These are phyloP conservation scores for Annulohypoxylon bovei DNA, from an alignment of 495 filamentous ascomycete species.

Conservation along the genomic window DNA sequence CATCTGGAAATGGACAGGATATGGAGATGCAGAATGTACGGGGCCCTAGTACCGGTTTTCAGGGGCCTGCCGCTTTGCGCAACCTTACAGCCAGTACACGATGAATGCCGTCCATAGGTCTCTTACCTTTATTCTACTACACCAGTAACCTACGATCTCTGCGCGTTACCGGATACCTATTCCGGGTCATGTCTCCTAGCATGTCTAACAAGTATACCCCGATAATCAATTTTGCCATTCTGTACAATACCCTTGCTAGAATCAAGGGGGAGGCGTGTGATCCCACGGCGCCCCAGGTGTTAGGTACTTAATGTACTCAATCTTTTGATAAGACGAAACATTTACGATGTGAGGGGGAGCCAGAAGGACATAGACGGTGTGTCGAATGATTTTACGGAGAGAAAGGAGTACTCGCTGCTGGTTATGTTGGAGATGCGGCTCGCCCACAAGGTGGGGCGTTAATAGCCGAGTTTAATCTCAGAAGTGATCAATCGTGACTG, in stretches of 20 bases:
- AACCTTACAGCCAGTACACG: slow-evolving; percentile 35
- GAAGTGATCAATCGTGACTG: not conserved
- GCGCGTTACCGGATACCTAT: slow-evolving; percentile 1
- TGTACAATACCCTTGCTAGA: slow-evolving; percentile 3
- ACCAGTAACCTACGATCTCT: not conserved
- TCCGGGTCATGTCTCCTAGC: slow-evolving; percentile 19
- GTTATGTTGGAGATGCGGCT: slow-evolving; percentile 4
- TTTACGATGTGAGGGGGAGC: not conserved
- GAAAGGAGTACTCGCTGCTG: not conserved
- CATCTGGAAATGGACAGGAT: slow-evolving; percentile 32
- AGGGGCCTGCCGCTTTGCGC: slow-evolving; percentile 49
- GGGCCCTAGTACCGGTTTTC: slow-evolving; percentile 40
- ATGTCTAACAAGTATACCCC: slow-evolving; percentile 26
- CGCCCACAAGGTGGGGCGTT: not conserved
- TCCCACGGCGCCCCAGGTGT: not conserved
- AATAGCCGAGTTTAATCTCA: not conserved
- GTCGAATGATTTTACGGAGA: not conserved
- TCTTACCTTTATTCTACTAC: not conserved
- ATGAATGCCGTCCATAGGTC: slow-evolving; percentile 11
- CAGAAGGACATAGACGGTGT: not conserved
- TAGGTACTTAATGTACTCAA: not conserved
- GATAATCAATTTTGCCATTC: slow-evolving; percentile 17
- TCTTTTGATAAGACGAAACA: not conserved
- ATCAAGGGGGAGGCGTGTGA: not conserved
- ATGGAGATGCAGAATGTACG: slow-evolving; percentile 60